These are phyloP conservation scores for Fraxinus xanthoxyloides DNA, from an alignment of 305 asterid genomes.

Conservation along the genomic window DNA sequence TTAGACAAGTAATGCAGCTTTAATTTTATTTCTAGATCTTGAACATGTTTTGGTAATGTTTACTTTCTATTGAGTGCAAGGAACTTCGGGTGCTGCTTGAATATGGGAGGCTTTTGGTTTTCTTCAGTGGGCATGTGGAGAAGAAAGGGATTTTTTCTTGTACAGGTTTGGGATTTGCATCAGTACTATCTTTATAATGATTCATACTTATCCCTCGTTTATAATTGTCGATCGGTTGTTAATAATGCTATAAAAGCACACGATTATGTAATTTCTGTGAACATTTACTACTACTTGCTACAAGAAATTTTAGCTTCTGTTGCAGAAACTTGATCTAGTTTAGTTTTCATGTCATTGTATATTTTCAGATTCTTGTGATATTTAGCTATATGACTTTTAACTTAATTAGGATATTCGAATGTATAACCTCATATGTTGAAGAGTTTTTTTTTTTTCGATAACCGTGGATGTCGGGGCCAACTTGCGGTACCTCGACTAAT, in stretches of 20 bases:
- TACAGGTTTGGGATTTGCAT: background rate
- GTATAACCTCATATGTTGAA: background rate
- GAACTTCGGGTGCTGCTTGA: background rate
- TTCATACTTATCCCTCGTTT: background rate
- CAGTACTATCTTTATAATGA: background rate
- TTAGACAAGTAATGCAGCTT: background rate
- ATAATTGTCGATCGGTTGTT: background rate
- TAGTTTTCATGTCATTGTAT: background rate
- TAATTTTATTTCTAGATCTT: background rate
- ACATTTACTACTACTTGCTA: background rate
- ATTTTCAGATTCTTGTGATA: background rate
- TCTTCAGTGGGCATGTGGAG: constrained; percentile 5
- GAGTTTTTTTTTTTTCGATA: too few species aligned
- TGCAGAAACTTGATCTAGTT: background rate
- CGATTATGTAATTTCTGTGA: background rate
- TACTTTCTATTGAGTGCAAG: constrained; percentile 3
- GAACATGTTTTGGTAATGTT: constrained; percentile 7
- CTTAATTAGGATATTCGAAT: background rate
- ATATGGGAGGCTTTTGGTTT: constrained; percentile 26
- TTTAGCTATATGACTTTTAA: background rate
- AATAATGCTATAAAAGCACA: background rate
- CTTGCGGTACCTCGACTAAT: too few species aligned
- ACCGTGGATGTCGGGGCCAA: too few species aligned
- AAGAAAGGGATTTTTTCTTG: background rate
- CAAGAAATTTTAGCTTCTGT: background rate